Percentiles rank a stretch among this genome's conserved stretches.
These are phyloP conservation scores for Secale cereale DNA, from an alignment of 176 grass and related monocot species.

Conservation along the genomic window DNA sequence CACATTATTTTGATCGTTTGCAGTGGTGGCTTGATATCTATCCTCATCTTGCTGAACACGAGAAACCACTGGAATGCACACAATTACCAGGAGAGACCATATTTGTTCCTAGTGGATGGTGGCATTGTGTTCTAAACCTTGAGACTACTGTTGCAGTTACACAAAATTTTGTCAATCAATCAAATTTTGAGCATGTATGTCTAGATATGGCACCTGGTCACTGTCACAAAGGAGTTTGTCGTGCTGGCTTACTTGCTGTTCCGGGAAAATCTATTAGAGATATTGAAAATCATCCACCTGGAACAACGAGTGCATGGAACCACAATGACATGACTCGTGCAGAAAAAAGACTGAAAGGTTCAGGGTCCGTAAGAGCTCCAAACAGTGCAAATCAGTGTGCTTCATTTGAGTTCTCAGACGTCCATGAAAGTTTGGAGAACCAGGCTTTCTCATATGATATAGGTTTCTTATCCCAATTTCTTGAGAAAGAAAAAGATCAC, in stretches of 20 bases:
- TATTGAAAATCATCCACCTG: slow-evolving; percentile 28
- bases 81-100: slow-evolving; percentile 94
- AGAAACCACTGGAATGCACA: slow-evolving; percentile 92
- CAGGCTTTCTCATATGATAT: slow-evolving; percentile 77
- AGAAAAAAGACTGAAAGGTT: slow-evolving; percentile 74
- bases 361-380: slow-evolving; percentile 25
- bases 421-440: slow-evolving; percentile 42
- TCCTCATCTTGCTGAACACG: slow-evolving; percentile 68
- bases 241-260: slow-evolving; percentile 87
- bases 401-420: slow-evolving; percentile 39
- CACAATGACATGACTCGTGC: slow-evolving; percentile 52
- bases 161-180: slow-evolving; percentile 88
- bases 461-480: slow-evolving; percentile 72
- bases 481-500: slow-evolving; percentile 87
- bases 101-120: slow-evolving; percentile 99
- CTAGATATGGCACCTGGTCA: slow-evolving; percentile 94
- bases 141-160: slow-evolving; percentile 89
- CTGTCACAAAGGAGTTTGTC: slow-evolving; percentile 85
- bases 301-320: slow-evolving; percentile 42
- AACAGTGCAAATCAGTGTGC: slow-evolving; percentile 27
- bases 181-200: slow-evolving; percentile 92
- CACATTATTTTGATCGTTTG: slow-evolving; percentile 5
- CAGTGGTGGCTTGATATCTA: slow-evolving; percentile 95
- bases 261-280: slow-evolving; percentile 35
- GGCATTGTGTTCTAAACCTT: slow-evolving; percentile 98